Base-by-base conservation (phyloP, 176 grass and related monocot species). In the Aegilops sharonensis region DNA sequence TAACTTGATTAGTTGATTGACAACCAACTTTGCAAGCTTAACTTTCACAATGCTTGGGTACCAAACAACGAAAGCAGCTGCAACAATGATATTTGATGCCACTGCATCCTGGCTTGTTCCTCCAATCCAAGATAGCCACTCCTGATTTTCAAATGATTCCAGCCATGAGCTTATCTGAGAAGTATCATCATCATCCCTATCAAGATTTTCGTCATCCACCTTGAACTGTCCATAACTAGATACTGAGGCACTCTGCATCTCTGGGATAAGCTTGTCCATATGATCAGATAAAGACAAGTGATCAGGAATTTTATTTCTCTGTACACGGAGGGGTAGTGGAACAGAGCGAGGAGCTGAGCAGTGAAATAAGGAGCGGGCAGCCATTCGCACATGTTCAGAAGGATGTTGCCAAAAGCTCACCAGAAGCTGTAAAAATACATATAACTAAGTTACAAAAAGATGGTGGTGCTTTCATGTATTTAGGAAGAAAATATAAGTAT, bases 361-460 rank as follows among this genome's bases (percentile, higher is more conserved):
- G 83, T 98, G 95, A 83, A 98, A 98, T 63, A 98, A 88, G 84
- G 95, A 98, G 27, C 95, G 93, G 89, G 95, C 93, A 87, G 95
- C 93, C 95, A 98, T 98, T 72, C 95, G 91, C 14, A 98, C 93
- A 87, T 98, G 93, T 86, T 94, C 95, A 29, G 88, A 95, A 73
- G 89, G 91, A 87, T 95, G 86, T 88, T 95, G 95, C 95, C 95
- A 98, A 87, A 98, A 98, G 77, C 95, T 98, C 88, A 95, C 95
- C 78, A 98, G 87, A 87, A 98, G 91, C 95, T 98, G 91, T 11
- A 85, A 81, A 85, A 10, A 84, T 73, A 82, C 67, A 78, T 65
- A 45, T 30, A 40, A 9, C 24, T 78, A 69, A 47, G 14, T 52
- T 52, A 75, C 59, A 59, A 7, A 68, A 17, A 85, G 43, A 85